Evolutionary conservation across 208 protist genomes (phyloP), one percentile per base, ranked within the genome.

Genomic region (Trypanosoma cruzi): DNA sequence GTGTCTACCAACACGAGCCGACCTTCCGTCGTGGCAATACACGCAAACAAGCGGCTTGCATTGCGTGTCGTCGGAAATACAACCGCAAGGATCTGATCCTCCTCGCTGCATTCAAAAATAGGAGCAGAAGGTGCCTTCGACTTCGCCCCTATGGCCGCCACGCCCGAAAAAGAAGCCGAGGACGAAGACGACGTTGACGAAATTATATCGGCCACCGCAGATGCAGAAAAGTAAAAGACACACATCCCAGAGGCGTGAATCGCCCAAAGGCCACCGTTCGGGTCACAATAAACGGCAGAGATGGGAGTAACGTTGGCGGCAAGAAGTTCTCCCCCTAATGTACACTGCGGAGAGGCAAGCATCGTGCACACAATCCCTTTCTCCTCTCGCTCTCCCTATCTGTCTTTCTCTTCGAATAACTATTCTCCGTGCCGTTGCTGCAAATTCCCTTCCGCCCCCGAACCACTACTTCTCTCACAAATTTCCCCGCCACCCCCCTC

Each of bases 231-330:
- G 34, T 48, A 68, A 40, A 69, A 72, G n/a, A 74, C 68, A 28
- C 48, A 28, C 24, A 40, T 68, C 0, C 61, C 46, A 36, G 59
- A 54, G 5, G 28, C 7, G 57, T 64, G 48, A 37, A 79, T 55
- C 18, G 68, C 40, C 74, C 74, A 79, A 2, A 79, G 3, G 26
- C 40, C 68, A 48, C 74, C 67, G 24, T 42, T 28, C 11, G 54
- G 62, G 46, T 74, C 74, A 53, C 42, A 70, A 54, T 74, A 59
- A 60, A 73, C 28, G 28, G 50, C 28, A 24, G 74, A 79, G 34
- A 67, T 66, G 26, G 60, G 20, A 4, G 13, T 22, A 16, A 1
- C 1, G 7, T 34, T n/a, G 20, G 14, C 24, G 0, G 49, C 31
- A n/a, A n/a, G 32, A 22, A 77, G 28, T 24, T 72, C 64, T 29